Conservation (phyloP, 2,329 filamentous ascomycete species). For the Stachybotrys chlorohalonatus region DNA sequence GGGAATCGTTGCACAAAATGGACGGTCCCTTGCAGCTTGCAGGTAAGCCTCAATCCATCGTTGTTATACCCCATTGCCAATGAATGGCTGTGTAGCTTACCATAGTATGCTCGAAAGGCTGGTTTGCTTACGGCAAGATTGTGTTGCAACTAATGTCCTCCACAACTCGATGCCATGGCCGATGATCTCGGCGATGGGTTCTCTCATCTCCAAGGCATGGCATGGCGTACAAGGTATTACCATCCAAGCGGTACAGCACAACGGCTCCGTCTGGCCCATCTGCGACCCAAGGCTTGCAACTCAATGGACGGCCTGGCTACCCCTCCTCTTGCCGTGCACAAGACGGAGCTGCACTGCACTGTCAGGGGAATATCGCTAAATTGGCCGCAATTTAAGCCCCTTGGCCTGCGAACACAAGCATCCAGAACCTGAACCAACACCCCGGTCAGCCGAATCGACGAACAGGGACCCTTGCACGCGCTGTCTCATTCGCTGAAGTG, state of each 20-base stretch:
- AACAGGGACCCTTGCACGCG: background rate
- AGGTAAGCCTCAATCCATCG: too few relatives aligned
- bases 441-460: background rate
- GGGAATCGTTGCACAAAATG: background rate
- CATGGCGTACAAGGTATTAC: background rate
- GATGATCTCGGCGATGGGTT: too few relatives aligned
- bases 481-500: constrained; percentile 1
- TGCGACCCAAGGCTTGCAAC: too few relatives aligned
- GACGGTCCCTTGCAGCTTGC: background rate
- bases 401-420: background rate
- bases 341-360: background rate
- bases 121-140: too few relatives aligned
- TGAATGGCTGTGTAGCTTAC: too few relatives aligned
- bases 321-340: background rate
- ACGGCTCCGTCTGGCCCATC: background rate
- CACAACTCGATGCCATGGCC: too few relatives aligned
- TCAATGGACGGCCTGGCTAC: too few relatives aligned
- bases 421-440: background rate
- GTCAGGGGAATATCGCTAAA: background rate
- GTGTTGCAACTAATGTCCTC: too few relatives aligned
- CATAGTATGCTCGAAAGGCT: too few relatives aligned
- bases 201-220: too few relatives aligned
- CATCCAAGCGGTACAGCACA: background rate
- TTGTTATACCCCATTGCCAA: too few relatives aligned
- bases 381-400: background rate